A percentile compares a stretch with the other conserved stretches of the same genome.
phyloP scores from a whole-genome alignment of 140 eudicot species.

The Bidens hawaiensis region DNA sequence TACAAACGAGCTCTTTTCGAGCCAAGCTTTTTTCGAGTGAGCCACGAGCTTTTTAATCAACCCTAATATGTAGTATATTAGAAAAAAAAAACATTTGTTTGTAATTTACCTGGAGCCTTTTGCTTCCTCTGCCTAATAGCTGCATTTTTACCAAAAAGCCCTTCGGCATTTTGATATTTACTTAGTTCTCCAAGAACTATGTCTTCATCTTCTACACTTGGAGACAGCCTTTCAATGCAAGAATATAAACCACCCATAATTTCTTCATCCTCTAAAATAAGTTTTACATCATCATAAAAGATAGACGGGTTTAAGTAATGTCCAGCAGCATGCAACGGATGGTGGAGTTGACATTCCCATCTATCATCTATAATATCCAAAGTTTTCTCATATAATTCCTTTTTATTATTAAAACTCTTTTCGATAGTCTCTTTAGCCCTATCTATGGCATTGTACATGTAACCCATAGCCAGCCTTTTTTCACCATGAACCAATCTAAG shows the following conservation, averaged over 20 bases:
- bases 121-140: not conserved
- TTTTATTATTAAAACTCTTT: too few species aligned
- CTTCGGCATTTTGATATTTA: not conserved
- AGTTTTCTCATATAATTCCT: not conserved
- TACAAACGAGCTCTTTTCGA: too few species aligned
- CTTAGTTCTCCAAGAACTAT: not conserved
- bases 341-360: slow-evolving; percentile 14
- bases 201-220: not conserved
- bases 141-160: not conserved
- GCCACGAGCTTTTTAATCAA: too few species aligned
- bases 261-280: not conserved
- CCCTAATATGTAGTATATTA: not conserved
- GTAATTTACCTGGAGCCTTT: slow-evolving; percentile 5
- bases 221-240: slow-evolving; percentile 6
- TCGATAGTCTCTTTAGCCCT: not conserved
- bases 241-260: not conserved
- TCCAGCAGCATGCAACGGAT: slow-evolving; percentile 8
- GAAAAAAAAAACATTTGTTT: not conserved
- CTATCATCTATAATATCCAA: slow-evolving; percentile 5
- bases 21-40: too few species aligned
- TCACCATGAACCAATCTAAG: not conserved
- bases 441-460: not conserved
- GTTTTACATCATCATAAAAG: not conserved
- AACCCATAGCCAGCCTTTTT: not conserved
- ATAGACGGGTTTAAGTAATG: slow-evolving; percentile 11